These are phyloP conservation scores for Paxillus involutus DNA, from an alignment of 768 basidiomycete species.

Conservation along the genomic window DNA sequence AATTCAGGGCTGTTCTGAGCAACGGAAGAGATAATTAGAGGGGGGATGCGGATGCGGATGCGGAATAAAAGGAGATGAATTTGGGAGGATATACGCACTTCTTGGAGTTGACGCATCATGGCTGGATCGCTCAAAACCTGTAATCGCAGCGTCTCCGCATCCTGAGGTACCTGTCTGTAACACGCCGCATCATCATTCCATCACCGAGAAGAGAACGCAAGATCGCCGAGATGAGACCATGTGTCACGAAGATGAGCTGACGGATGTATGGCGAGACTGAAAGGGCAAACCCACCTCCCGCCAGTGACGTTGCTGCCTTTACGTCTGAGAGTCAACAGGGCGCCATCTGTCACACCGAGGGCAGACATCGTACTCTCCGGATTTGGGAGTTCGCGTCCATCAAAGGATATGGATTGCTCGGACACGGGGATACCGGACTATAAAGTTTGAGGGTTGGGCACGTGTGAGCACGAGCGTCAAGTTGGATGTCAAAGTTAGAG, in stretches of 20 bases:
- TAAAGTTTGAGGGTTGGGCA: not conserved
- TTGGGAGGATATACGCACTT: conserved; percentile 42
- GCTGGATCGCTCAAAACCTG: conserved; percentile 83
- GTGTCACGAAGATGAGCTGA: not conserved
- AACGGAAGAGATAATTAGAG: not conserved
- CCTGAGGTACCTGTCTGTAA: conserved; percentile 66
- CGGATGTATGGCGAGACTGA: too few relatives aligned
- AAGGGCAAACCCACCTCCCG: conserved; percentile 32
- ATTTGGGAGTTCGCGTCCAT: conserved; percentile 64
- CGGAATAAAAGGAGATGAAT: not conserved
- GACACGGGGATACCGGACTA: conserved; percentile 72
- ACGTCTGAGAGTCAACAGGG: conserved; percentile 67
- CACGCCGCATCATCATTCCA: not conserved
- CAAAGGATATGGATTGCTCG: conserved; percentile 73
- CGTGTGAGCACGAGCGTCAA: not conserved
- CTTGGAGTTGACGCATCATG: conserved; percentile 71
- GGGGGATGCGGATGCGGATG: not conserved
- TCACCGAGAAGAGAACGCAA: not conserved
- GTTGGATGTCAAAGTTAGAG: not conserved
- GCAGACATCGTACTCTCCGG: conserved; percentile 67
- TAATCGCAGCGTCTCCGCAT: conserved; percentile 88
- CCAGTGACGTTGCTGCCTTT: conserved; percentile 45
- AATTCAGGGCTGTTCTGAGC: conserved; percentile 79
- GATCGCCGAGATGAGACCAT: not conserved
- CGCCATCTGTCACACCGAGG: conserved; percentile 60